Conservation (phyloP, 768 basidiomycete species). For the Antrodiella citrinella region DNA sequence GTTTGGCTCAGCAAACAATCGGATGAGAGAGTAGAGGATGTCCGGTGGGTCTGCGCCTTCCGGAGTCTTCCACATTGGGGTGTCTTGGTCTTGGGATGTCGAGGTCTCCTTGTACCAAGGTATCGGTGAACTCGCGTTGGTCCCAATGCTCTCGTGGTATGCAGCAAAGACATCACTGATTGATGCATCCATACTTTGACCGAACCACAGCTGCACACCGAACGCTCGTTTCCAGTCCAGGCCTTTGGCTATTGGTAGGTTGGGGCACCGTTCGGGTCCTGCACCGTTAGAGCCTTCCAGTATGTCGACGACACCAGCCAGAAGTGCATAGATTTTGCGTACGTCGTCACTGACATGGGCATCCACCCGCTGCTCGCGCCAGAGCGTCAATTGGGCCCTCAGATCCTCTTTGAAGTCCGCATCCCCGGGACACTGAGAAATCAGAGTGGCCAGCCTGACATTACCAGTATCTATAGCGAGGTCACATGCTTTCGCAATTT, state of each 20-base stretch:
- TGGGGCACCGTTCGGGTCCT: constrained; percentile 43
- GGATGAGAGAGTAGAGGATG: constrained; percentile 75
- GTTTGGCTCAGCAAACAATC: constrained; percentile 64
- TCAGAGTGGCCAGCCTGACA: constrained; percentile 78
- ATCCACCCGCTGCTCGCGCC: constrained; percentile 74
- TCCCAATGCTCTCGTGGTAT: constrained; percentile 41
- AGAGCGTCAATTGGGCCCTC: constrained; percentile 66
- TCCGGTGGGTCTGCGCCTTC: constrained; percentile 46
- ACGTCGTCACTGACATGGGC: constrained; percentile 57
- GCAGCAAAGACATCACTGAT: constrained; percentile 60
- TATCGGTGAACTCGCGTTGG: constrained; percentile 42
- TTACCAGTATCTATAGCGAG: constrained; percentile 68
- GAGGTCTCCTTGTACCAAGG: constrained; percentile 47
- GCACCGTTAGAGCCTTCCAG: constrained; percentile 46
- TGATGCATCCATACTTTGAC: constrained; percentile 59
- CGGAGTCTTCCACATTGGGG: constrained; percentile 34
- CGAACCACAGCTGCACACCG: constrained; percentile 88
- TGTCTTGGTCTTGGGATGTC: constrained; percentile 11
- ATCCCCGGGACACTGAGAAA: constrained; percentile 82
- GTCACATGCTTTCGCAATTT: constrained; percentile 76
- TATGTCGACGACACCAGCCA: constrained; percentile 67
- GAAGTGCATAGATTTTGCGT: constrained; percentile 74
- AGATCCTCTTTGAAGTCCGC: constrained; percentile 67
- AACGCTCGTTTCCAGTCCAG: constrained; percentile 95
- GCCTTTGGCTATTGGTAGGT: constrained; percentile 57